Percentiles rank a stretch among this genome's conserved stretches.
Conservation (phyloP, 306 rosid species). For the Cucumis melo region DNA sequence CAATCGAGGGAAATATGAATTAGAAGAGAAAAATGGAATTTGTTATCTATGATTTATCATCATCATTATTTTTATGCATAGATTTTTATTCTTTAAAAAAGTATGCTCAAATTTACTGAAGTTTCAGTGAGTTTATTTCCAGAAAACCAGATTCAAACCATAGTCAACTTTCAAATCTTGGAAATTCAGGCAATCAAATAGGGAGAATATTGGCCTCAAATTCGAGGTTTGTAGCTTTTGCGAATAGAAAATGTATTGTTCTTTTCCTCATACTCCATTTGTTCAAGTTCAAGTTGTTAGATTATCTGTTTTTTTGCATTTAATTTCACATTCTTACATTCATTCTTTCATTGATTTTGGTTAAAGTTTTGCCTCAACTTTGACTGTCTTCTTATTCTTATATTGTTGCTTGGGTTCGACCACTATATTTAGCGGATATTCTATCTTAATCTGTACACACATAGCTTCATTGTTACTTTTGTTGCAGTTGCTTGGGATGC, state of each 20-base stretch:
- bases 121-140: not conserved
- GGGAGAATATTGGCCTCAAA: slow-evolving; percentile 84
- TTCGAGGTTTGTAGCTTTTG: too few relatives aligned
- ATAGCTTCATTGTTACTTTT: not conserved
- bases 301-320: too few relatives aligned
- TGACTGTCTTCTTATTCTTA: not conserved
- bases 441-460: not conserved
- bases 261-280: too few relatives aligned
- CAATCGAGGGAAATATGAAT: too few relatives aligned
- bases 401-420: not conserved
- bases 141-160: slow-evolving; percentile 16
- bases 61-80: not conserved
- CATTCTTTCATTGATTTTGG: too few relatives aligned
- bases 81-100: not conserved
- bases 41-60: slow-evolving; percentile 20
- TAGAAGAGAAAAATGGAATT: too few relatives aligned
- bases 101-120: not conserved
- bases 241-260: too few relatives aligned
- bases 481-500: not conserved
- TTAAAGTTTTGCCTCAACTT: too few relatives aligned
- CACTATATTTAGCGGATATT: not conserved
- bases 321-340: too few relatives aligned
- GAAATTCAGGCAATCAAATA: slow-evolving; percentile 53
- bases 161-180: slow-evolving; percentile 67
- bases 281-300: too few relatives aligned